Conservation (phyloP, 1,284 basidiomycete species). For the Cryptococcus sp. region DNA sequence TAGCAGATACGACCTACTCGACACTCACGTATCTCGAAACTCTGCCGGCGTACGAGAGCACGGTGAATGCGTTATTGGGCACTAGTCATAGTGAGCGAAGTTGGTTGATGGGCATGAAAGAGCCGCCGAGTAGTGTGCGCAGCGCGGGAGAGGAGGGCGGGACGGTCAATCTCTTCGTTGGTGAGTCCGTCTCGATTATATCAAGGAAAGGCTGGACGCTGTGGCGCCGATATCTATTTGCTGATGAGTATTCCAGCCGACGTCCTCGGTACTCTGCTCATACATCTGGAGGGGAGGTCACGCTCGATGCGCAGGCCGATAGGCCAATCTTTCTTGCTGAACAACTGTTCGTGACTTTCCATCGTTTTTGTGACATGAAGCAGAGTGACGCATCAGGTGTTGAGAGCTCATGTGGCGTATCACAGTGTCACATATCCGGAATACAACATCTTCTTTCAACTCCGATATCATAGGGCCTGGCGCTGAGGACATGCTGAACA, state of each 20-base stretch:
- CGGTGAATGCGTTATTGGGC: constrained; percentile 42
- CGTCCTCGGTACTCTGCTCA: constrained; percentile 48
- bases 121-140: constrained; percentile 37
- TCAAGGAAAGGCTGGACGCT: no score
- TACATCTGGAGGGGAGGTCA: constrained; percentile 38
- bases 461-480: constrained; percentile 51
- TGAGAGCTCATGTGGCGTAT: background rate
- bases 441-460: constrained; percentile 43
- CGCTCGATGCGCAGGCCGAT: constrained; percentile 41
- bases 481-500: constrained; percentile 53
- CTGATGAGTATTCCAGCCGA: constrained; percentile 33
- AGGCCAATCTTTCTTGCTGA: constrained; percentile 47
- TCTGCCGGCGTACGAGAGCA: constrained; percentile 39
- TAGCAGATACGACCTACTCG: constrained; percentile 45
- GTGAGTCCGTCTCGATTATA: constrained; percentile 19
- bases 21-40: constrained; percentile 50
- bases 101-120: constrained; percentile 54
- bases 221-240: background rate
- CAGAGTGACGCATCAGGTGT: background rate
- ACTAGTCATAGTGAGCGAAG: constrained; percentile 49
- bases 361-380: background rate
- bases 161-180: constrained; percentile 50
- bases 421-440: constrained; percentile 52
- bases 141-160: constrained; percentile 46
- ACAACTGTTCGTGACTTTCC: constrained; percentile 44